These are phyloP conservation scores for Quercus tomentella DNA, from an alignment of 331 rosid genomes.

Conservation along the genomic window DNA sequence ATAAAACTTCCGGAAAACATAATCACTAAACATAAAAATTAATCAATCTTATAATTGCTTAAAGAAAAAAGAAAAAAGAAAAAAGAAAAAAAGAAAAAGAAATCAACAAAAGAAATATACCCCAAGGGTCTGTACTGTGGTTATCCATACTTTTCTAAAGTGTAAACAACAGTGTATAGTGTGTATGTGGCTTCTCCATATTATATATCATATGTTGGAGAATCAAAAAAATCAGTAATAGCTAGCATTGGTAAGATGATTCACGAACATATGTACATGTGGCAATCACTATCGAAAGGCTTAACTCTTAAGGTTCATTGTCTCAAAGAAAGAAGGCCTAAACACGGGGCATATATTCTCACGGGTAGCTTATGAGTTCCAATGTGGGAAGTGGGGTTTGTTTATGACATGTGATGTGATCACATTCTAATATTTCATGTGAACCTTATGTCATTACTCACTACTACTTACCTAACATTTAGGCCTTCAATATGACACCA, in stretches of 20 bases:
- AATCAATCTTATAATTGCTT: too few relatives aligned
- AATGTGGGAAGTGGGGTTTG: not conserved
- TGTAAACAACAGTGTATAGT: too few relatives aligned
- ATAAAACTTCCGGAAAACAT: too few relatives aligned
- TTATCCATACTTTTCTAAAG: too few relatives aligned
- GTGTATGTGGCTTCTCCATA: too few relatives aligned
- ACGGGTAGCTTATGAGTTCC: conserved; percentile 13
- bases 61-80: too few relatives aligned
- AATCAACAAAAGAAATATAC: too few relatives aligned
- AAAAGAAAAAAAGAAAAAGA: too few relatives aligned
- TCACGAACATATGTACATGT: not conserved
- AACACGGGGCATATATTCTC: not conserved
- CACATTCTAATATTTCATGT: not conserved
- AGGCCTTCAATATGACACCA: not conserved
- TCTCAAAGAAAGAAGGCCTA: not conserved
- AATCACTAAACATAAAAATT: too few relatives aligned
- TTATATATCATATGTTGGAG: not conserved
- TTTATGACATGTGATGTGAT: not conserved
- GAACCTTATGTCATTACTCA: not conserved
- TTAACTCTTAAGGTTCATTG: conserved; percentile 1
- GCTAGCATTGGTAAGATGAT: not conserved
- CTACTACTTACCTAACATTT: not conserved
- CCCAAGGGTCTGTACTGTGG: too few relatives aligned
- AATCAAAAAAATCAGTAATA: not conserved
- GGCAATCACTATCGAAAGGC: not conserved